Evolutionary conservation across 176 grass and related monocot genomes (phyloP).

Genomic region (Hyparrhenia diplandra): DNA sequence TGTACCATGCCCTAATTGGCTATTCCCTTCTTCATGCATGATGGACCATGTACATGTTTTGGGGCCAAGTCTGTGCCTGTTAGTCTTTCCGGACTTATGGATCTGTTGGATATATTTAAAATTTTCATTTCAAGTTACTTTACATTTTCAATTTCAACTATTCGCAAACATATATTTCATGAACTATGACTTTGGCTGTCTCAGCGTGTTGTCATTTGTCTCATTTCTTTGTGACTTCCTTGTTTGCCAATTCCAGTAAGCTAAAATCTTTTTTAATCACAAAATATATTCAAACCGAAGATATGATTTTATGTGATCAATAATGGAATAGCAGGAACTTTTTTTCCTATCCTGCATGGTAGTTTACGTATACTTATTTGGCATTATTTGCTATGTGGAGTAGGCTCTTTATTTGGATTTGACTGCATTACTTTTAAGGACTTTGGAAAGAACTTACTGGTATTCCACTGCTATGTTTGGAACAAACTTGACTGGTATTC

Average conservation of each 20-base stretch:
- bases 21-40: background rate
- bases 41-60: background rate
- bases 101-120: background rate
- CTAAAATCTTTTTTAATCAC: background rate
- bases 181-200: background rate
- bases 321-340: conserved; percentile 16
- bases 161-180: background rate
- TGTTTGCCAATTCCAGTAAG: background rate
- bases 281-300: conserved; percentile 8
- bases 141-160: background rate
- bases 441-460: background rate
- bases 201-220: background rate
- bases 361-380: conserved; percentile 9
- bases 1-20: background rate
- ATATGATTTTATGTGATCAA: background rate
- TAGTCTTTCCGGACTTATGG: background rate
- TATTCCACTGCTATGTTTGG: background rate
- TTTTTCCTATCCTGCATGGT: conserved; percentile 11
- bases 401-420: conserved; percentile 22
- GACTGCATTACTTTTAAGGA: conserved; percentile 1
- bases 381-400: background rate
- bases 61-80: background rate
- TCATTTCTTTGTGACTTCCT: background rate
- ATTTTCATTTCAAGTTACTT: background rate
- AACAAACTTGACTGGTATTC: background rate